These are phyloP conservation scores for Lotus japonicus DNA, from an alignment of 306 rosid species.

Conservation along the genomic window DNA sequence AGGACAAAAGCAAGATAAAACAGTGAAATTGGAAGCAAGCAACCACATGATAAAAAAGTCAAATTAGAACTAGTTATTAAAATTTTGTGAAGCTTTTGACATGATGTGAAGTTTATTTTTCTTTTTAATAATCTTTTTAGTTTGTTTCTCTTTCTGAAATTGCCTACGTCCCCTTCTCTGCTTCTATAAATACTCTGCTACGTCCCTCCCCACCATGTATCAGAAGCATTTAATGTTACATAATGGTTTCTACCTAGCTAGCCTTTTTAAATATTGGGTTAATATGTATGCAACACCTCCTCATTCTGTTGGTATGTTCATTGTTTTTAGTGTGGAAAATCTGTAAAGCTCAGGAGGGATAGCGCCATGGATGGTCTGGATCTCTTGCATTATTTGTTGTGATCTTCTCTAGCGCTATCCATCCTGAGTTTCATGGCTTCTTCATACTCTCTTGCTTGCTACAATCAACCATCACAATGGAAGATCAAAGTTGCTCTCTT, in stretches of 20 bases:
- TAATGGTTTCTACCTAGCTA: slow-evolving; percentile 30
- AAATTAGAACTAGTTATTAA: no score
- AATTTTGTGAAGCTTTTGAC: neutral
- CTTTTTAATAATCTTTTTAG: neutral
- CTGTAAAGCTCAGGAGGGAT: slow-evolving; percentile 98
- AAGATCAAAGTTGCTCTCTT: neutral
- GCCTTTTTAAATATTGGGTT: neutral
- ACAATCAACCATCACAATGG: neutral
- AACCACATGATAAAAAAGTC: no score
- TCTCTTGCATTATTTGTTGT: neutral
- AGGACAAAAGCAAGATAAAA: slow-evolving; percentile 21
- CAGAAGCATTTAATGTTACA: slow-evolving; percentile 43
- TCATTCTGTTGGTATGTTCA: neutral
- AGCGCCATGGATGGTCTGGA: slow-evolving; percentile 50
- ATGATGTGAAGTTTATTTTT: neutral
- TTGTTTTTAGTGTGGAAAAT: slow-evolving; percentile 27
- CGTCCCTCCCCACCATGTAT: slow-evolving; percentile 44
- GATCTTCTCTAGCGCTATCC: slow-evolving; percentile 63
- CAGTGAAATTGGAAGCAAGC: neutral
- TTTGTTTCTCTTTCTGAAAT: neutral
- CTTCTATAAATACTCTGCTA: slow-evolving; percentile 44
- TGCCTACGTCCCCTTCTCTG: slow-evolving; percentile 29
- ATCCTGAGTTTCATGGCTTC: slow-evolving; percentile 88
- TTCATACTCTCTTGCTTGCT: slow-evolving; percentile 29
- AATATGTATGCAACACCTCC: neutral